These are phyloP conservation scores for Jackrogersella minutella DNA, from an alignment of 495 filamentous ascomycete genomes.

Conservation along the genomic window DNA sequence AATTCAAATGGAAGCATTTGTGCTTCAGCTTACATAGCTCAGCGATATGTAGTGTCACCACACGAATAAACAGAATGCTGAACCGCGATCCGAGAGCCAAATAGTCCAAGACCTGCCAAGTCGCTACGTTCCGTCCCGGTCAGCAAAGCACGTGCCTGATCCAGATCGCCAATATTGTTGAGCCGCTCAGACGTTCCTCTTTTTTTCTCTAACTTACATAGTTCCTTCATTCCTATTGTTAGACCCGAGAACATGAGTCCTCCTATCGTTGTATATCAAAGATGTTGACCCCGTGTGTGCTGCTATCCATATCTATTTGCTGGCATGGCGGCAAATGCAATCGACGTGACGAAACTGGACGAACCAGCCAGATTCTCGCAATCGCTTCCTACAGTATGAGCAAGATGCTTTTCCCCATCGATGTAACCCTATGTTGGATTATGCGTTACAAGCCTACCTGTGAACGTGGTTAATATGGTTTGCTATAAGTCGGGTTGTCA, in stretches of 20 bases:
- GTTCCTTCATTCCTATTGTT: background rate
- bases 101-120: slow-evolving; percentile 17
- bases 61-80: background rate
- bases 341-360: background rate
- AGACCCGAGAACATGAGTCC: background rate
- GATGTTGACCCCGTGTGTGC: background rate
- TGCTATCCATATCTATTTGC: background rate
- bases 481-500: background rate
- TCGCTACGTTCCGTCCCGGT: slow-evolving; percentile 2
- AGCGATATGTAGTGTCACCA: background rate
- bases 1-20: background rate
- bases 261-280: background rate
- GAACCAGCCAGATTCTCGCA: background rate
- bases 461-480: background rate
- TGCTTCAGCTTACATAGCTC: background rate
- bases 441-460: background rate
- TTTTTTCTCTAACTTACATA: background rate
- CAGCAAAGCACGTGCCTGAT: background rate
- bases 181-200: background rate
- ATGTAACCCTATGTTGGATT: background rate
- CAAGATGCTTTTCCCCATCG: too few species aligned
- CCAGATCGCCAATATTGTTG: slow-evolving; percentile 1
- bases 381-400: background rate
- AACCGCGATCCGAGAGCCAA: background rate
- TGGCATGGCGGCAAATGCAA: background rate